These are phyloP conservation scores for Naumovozyma baii DNA, from an alignment of 805 yeast genomes.

Conservation along the genomic window DNA sequence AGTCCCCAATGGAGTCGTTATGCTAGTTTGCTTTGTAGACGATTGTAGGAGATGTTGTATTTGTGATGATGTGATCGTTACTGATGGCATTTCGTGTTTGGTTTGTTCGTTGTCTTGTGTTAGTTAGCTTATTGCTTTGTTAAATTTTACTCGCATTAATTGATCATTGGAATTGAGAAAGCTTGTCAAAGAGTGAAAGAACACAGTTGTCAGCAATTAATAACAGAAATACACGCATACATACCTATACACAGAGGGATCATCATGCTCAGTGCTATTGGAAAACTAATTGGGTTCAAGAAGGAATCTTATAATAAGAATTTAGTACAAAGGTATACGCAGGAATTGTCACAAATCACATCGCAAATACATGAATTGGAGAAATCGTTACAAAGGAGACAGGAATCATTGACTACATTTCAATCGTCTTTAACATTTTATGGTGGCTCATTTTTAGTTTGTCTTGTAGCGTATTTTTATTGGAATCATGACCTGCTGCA, in stretches of 20 bases:
- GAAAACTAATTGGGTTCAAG: constrained; percentile 3
- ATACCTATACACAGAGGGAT: no score
- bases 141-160: no score
- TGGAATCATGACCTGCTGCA: background rate
- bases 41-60: constrained; percentile 14
- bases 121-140: no score
- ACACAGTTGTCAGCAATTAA: no score
- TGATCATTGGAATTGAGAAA: no score
- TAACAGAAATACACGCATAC: background rate
- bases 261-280: constrained; percentile 12
- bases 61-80: constrained; percentile 16
- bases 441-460: constrained; percentile 9
- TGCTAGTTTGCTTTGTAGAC: constrained; percentile 10
- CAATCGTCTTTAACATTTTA: constrained; percentile 15
- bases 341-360: constrained; percentile 23
- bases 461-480: constrained; percentile 1
- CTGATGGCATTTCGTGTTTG: constrained; percentile 30
- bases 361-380: constrained; percentile 22
- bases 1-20: constrained; percentile 44
- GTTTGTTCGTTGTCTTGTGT: background rate
- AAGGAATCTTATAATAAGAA: constrained; percentile 6
- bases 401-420: constrained; percentile 8
- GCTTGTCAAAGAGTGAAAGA: no score
- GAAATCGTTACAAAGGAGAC: constrained; percentile 13
- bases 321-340: constrained; percentile 21